Conservation (phyloP, 345 rosid species). For the Crucihimalaya himalaica region DNA sequence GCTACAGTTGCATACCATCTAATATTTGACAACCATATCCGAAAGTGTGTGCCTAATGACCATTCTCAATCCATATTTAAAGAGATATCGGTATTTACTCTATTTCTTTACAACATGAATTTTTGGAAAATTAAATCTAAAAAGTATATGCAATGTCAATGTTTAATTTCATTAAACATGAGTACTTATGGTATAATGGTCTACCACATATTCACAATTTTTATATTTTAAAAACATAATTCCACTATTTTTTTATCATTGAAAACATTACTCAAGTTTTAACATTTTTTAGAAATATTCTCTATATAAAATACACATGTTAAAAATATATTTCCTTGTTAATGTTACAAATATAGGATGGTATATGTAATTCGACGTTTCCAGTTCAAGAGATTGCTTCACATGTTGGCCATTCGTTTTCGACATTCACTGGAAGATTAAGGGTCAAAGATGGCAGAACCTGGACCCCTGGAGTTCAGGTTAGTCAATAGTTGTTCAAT, state of each 20-base stretch:
- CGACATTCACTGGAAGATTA: neutral
- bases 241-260: too few relatives aligned
- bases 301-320: too few relatives aligned
- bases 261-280: too few relatives aligned
- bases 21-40: conserved; percentile 60
- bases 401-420: conserved; percentile 42
- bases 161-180: too few relatives aligned
- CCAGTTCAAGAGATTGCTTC: conserved; percentile 50
- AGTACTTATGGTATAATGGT: too few relatives aligned
- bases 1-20: conserved; percentile 83
- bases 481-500: conserved; percentile 27
- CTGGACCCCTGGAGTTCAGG: conserved; percentile 90
- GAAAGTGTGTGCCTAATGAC: conserved; percentile 47
- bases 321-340: neutral
- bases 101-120: neutral
- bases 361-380: conserved; percentile 52
- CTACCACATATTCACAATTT: too few relatives aligned
- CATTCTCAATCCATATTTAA: conserved; percentile 58
- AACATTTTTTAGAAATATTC: too few relatives aligned
- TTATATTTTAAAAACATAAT: too few relatives aligned
- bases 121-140: neutral
- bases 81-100: conserved; percentile 53
- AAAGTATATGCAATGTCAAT: too few relatives aligned
- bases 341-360: conserved; percentile 44
- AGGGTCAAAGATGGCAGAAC: neutral